Evolutionary conservation across 2,329 filamentous ascomycete genomes (phyloP).

Genomic region (Exophiala sp.): DNA sequence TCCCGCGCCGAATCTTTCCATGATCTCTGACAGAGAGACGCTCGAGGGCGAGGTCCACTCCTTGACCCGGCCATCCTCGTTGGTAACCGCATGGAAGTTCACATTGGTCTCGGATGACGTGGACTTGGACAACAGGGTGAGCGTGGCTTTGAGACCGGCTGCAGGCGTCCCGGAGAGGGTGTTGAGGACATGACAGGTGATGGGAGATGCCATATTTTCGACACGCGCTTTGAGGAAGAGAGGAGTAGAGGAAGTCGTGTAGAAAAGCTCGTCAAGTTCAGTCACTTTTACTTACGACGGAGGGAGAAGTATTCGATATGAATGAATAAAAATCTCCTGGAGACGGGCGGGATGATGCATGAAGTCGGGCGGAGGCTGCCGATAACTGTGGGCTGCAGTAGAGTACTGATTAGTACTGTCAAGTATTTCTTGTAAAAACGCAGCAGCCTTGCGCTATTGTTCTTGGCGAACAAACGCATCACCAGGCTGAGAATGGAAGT

Average conservation of each 20-base stretch:
- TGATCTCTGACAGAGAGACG: conserved; percentile 24
- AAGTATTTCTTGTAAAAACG: no score
- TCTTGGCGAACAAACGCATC: not conserved
- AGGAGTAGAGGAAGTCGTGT: no score
- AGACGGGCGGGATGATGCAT: no score
- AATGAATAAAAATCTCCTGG: no score
- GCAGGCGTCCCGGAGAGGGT: conserved; percentile 43
- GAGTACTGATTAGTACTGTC: no score
- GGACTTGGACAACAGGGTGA: conserved; percentile 54
- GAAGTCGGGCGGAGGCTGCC: no score
- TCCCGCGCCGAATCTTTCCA: conserved; percentile 27
- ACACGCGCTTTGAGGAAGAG: not conserved
- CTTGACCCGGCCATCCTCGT: conserved; percentile 44
- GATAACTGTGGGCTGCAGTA: no score
- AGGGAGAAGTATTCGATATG: no score
- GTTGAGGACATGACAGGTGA: conserved; percentile 49
- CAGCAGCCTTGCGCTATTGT: no score
- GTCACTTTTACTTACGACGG: no score
- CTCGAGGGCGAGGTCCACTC: conserved; percentile 36
- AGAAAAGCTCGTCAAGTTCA: no score
- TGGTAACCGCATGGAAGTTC: conserved; percentile 39
- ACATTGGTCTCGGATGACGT: conserved; percentile 22
- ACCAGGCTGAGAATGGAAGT: not conserved
- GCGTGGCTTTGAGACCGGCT: conserved; percentile 44
- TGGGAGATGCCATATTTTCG: conserved; percentile 35